phyloP scores from a whole-genome alignment of 306 rosid species.

The Erythrophleum fordii region DNA sequence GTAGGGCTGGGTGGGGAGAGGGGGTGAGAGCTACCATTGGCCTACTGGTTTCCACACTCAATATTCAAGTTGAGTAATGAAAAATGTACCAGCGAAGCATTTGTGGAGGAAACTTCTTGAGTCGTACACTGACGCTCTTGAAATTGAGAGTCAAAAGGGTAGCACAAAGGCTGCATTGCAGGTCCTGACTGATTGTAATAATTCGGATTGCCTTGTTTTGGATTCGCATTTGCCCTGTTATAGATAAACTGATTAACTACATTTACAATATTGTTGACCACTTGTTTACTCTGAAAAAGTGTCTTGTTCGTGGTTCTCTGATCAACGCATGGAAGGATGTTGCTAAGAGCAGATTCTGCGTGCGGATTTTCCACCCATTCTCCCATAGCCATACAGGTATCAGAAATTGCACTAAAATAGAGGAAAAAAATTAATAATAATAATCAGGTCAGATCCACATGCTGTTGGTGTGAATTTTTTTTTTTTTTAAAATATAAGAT shows the following conservation, averaged over 20 bases:
- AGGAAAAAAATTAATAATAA: not conserved
- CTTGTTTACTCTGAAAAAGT: slow-evolving; percentile 79
- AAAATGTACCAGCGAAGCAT: slow-evolving; percentile 81
- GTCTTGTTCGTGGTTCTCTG: slow-evolving; percentile 88
- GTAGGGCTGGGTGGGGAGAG: no score
- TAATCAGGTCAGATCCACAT: slow-evolving; percentile 21
- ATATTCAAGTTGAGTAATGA: slow-evolving; percentile 9
- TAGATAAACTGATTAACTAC: slow-evolving; percentile 79
- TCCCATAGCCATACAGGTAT: slow-evolving; percentile 94
- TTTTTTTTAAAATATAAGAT: not conserved
- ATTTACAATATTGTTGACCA: slow-evolving; percentile 65
- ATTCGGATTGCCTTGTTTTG: slow-evolving; percentile 41
- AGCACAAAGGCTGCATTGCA: slow-evolving; percentile 75
- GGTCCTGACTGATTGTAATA: slow-evolving; percentile 95
- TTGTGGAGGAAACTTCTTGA: slow-evolving; percentile 75
- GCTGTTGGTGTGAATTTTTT: not conserved
- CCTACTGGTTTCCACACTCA: no score
- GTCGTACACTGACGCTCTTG: slow-evolving; percentile 70
- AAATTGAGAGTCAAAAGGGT: slow-evolving; percentile 71
- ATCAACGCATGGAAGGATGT: slow-evolving; percentile 93
- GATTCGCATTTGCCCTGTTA: slow-evolving; percentile 59
- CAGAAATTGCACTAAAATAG: slow-evolving; percentile 77
- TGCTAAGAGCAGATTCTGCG: slow-evolving; percentile 87
- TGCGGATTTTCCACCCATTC: slow-evolving; percentile 96
- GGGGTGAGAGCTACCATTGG: no score